Percentiles rank a stretch among this genome's conserved stretches.
These are phyloP conservation scores for Kodamaea leandrae DNA, from an alignment of 805 yeast species.

Conservation along the genomic window DNA sequence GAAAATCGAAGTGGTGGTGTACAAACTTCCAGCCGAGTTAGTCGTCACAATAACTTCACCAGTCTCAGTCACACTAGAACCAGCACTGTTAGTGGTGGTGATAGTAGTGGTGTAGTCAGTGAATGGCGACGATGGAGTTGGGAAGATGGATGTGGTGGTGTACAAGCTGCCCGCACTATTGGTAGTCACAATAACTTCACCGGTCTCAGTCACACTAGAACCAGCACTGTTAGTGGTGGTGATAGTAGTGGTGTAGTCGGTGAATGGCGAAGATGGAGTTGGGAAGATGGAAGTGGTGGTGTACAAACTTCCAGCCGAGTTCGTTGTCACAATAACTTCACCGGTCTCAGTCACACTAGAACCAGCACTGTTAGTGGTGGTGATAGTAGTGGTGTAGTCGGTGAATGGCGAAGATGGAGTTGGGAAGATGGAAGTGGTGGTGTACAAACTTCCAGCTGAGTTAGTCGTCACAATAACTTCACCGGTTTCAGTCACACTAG, in stretches of 20 bases:
- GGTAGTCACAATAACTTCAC: slow-evolving; percentile 14
- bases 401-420: slow-evolving; percentile 1
- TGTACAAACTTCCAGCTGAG: slow-evolving; percentile 14
- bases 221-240: slow-evolving; percentile 18
- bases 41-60: slow-evolving; percentile 10
- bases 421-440: slow-evolving; percentile 14
- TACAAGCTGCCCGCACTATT: slow-evolving; percentile 20
- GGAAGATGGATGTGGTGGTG: slow-evolving; percentile 9
- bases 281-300: slow-evolving; percentile 14
- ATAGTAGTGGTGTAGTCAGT: slow-evolving; percentile 8
- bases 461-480: slow-evolving; percentile 19
- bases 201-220: slow-evolving; percentile 12
- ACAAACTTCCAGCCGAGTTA: slow-evolving; percentile 15
- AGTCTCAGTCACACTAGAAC: slow-evolving; percentile 12
- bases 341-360: slow-evolving; percentile 17
- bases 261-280: slow-evolving; percentile 2
- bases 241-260: slow-evolving; percentile 12
- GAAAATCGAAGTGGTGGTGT: slow-evolving; percentile 15
- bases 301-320: slow-evolving; percentile 15
- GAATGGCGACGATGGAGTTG: background rate
- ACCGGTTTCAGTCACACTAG: slow-evolving; percentile 16
- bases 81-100: slow-evolving; percentile 12
- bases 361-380: slow-evolving; percentile 16
- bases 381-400: slow-evolving; percentile 19
- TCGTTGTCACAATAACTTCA: slow-evolving; percentile 17